Evolutionary conservation across 345 rosid species (phyloP), one percentile per base, ranked within the genome.

Genomic region (Linum lewisii): DNA sequence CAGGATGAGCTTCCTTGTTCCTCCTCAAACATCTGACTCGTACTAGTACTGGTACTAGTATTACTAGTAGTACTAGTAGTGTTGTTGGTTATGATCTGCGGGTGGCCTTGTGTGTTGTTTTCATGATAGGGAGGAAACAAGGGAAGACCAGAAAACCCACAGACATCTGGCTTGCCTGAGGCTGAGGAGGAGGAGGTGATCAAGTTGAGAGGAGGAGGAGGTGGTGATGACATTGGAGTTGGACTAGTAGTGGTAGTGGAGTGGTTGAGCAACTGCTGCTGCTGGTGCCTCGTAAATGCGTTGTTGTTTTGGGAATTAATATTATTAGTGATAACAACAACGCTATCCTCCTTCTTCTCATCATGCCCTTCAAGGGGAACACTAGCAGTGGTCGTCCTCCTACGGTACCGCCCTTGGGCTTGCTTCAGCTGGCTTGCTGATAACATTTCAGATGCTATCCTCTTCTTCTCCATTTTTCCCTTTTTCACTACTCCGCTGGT

Each of bases 141-240:
- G 3, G 99, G 99, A 11, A 93, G 74, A 26, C 97, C 97, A 9
- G 97, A 93, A 71, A 89, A 89, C 60, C 86, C 94, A 68, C 97
- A 93, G 11, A 93, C 84, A 8, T 91, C 90, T 14, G 97, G 7
- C 38, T 6, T 11, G 7, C 7, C 38, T 11, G 38, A 34, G 7
- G 38, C 7, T 34, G 38, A 11, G 5, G 38, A 0, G 38, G 38
- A 42, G 18, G 15, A 0, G 56, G 15, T 21, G 25, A 21, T 19
- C 47, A 11, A 3, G 47, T 16, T 42, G 47, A 11, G 15, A 4
- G 34, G 7, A 29, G 34, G 7, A 29, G 34, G 7, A 29, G 34
- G 34, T 29, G 34, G 7, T 15, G 25, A 15, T 20, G 63, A 47
- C 22, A 47, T 7, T 5, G 79, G 62, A 47, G 73, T 73, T 18